Evolutionary conservation across 441 rosid genomes (phyloP).

Genomic region (Pelargonium citronellum): DNA sequence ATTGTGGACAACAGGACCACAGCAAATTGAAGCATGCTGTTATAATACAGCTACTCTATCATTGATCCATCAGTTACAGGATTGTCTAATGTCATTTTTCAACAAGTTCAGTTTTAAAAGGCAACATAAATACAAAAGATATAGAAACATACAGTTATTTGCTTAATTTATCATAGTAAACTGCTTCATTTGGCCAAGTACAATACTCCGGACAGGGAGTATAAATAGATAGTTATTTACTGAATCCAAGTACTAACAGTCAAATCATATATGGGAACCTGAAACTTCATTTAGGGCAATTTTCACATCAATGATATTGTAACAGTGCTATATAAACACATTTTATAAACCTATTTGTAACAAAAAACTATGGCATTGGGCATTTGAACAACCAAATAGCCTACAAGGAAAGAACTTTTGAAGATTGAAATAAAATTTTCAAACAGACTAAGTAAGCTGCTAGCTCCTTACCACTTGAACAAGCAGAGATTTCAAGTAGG

Average conservation of each 20-base stretch:
- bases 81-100: too few species aligned
- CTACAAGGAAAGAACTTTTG: background rate
- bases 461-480: conserved; percentile 74
- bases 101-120: too few species aligned
- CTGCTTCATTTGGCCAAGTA: background rate
- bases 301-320: background rate
- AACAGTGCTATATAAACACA: too few species aligned
- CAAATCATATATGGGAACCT: background rate
- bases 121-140: background rate
- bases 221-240: background rate
- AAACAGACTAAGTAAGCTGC: conserved; percentile 9
- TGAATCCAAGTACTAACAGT: background rate
- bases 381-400: background rate
- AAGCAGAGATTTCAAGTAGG: conserved; percentile 86
- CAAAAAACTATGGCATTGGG: background rate
- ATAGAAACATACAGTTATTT: background rate
- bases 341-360: background rate
- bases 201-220: background rate
- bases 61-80: background rate
- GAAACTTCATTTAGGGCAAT: background rate
- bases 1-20: background rate
- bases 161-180: background rate
- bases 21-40: too few species aligned
- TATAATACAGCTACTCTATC: background rate
- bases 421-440: background rate